Conservation (phyloP, 768 basidiomycete species). For the button mushroom (Agaricus bisporus) region DNA sequence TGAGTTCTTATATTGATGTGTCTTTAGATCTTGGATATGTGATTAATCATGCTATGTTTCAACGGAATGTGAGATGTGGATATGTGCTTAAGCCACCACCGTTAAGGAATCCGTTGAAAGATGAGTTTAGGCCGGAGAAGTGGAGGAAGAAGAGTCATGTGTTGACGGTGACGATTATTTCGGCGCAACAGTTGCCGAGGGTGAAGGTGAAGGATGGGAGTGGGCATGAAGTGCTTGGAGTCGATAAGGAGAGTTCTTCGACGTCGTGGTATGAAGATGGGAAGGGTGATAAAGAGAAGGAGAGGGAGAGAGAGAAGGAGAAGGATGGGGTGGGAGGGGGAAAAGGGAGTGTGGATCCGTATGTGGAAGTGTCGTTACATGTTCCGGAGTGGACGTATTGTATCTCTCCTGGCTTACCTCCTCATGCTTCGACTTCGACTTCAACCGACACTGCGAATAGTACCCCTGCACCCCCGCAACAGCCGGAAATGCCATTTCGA, state of each 20-base stretch:
- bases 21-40: slow-evolving; percentile 76
- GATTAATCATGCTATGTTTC: slow-evolving; percentile 97
- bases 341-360: slow-evolving; percentile 48
- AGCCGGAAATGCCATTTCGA: slow-evolving; percentile 6
- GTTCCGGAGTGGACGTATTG: slow-evolving; percentile 65
- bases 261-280: neutral
- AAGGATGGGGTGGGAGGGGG: neutral
- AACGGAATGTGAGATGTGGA: slow-evolving; percentile 82
- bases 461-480: slow-evolving; percentile 6
- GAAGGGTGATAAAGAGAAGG: neutral
- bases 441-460: neutral
- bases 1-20: neutral
- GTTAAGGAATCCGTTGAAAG: slow-evolving; percentile 56
- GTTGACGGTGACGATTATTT: slow-evolving; percentile 49
- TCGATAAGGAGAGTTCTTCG: neutral
- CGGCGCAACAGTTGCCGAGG: slow-evolving; percentile 53
- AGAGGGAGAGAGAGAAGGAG: neutral
- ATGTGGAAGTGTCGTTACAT: slow-evolving; percentile 61
- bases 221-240: slow-evolving; percentile 12
- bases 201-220: slow-evolving; percentile 51
- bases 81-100: slow-evolving; percentile 88
- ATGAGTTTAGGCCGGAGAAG: slow-evolving; percentile 33
- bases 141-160: slow-evolving; percentile 50
- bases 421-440: neutral
- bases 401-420: neutral